phyloP scores from a whole-genome alignment of 768 basidiomycete genomes.

The Suillus decipiens region DNA sequence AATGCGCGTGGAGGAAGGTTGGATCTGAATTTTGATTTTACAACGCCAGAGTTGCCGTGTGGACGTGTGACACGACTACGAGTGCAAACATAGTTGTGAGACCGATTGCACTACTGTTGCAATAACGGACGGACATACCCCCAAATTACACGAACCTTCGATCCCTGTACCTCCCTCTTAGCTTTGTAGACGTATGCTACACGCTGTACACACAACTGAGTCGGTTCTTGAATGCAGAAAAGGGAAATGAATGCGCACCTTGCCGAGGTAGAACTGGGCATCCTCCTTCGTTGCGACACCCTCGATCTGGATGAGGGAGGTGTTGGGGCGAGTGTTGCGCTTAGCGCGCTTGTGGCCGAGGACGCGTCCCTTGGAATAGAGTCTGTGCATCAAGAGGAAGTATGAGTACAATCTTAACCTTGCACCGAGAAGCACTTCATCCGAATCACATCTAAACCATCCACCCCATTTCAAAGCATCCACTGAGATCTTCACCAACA shows the following conservation, averaged over 20 bases:
- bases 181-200: slow-evolving; percentile 98
- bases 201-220: slow-evolving; percentile 52
- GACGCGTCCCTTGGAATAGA: slow-evolving; percentile 96
- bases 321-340: slow-evolving; percentile 95
- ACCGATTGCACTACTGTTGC: not conserved
- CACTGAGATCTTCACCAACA: slow-evolving; percentile 2
- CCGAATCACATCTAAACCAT: slow-evolving; percentile 16
- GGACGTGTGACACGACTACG: slow-evolving; percentile 86
- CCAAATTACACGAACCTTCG: slow-evolving; percentile 98
- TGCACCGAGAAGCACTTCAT: not conserved
- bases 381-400: slow-evolving; percentile 48
- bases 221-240: slow-evolving; percentile 7
- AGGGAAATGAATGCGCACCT: slow-evolving; percentile 55
- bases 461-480: slow-evolving; percentile 19
- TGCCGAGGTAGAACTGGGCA: slow-evolving; percentile 97
- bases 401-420: slow-evolving; percentile 13
- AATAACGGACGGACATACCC: slow-evolving; percentile 58
- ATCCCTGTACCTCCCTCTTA: slow-evolving; percentile 91
- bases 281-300: slow-evolving; percentile 93
- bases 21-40: slow-evolving; percentile 93
- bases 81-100: slow-evolving; percentile 5
- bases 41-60: slow-evolving; percentile 93
- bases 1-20: slow-evolving; percentile 96
- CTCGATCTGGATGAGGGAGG: slow-evolving; percentile 95
- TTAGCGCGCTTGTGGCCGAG: slow-evolving; percentile 98